phyloP scores from a whole-genome alignment of 225 moss, liverwort and hornwort genomes.

The Anthoceros angustus region DNA sequence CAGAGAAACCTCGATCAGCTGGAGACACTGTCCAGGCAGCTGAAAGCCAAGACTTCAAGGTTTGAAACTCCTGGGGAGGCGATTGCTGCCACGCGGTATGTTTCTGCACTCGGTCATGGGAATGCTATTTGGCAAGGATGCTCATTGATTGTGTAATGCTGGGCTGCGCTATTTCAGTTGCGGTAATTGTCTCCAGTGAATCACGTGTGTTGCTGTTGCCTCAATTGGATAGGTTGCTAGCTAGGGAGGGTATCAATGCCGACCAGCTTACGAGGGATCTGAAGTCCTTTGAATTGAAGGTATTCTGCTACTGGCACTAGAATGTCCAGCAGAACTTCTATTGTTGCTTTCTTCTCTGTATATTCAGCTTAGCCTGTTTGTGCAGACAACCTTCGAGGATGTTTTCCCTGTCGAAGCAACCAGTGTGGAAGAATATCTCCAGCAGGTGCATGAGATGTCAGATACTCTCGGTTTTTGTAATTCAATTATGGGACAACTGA shows the following conservation, averaged over 20 bases:
- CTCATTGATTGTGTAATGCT: background rate
- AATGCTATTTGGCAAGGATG: background rate
- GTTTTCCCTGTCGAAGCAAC: slow-evolving; percentile 96
- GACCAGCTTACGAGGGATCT: slow-evolving; percentile 87
- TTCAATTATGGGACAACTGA: too few relatives aligned
- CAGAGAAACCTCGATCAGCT: slow-evolving; percentile 90
- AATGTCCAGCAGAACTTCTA: background rate
- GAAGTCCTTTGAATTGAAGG: slow-evolving; percentile 91
- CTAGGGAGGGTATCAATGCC: slow-evolving; percentile 92
- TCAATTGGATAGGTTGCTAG: slow-evolving; percentile 46
- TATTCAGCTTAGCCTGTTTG: background rate
- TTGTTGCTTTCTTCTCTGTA: background rate
- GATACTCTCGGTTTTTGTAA: too few relatives aligned
- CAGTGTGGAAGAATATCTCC: slow-evolving; percentile 85
- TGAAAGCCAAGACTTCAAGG: slow-evolving; percentile 90
- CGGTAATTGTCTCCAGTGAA: background rate
- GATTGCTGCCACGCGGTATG: slow-evolving; percentile 86
- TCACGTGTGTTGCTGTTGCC: background rate
- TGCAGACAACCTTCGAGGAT: slow-evolving; percentile 95
- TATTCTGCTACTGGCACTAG: slow-evolving; percentile 7
- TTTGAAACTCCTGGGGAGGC: slow-evolving; percentile 83
- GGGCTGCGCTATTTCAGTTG: too few relatives aligned
- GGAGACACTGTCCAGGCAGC: slow-evolving; percentile 56
- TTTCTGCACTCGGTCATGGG: background rate
- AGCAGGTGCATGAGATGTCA: slow-evolving; percentile 19